These are phyloP conservation scores for Osmanthus fragrans DNA, from an alignment of 257 asterid species.

Conservation along the genomic window DNA sequence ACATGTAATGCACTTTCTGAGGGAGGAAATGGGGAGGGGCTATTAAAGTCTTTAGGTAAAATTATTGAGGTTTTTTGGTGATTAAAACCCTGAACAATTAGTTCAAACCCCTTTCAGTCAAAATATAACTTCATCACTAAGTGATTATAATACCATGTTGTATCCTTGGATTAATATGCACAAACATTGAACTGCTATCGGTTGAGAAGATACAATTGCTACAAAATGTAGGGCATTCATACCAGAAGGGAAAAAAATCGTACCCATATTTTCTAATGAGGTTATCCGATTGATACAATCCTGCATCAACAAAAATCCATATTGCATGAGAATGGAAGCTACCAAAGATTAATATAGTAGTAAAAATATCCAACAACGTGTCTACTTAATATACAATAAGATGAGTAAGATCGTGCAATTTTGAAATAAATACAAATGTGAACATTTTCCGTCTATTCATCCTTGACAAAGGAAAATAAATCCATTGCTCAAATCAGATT, in stretches of 20 bases:
- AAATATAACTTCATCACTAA: neutral
- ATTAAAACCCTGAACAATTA: neutral
- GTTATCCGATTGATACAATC: slow-evolving; percentile 87
- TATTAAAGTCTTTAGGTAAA: neutral
- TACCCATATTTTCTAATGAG: slow-evolving; percentile 88
- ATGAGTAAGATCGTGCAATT: neutral
- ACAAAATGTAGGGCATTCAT: neutral
- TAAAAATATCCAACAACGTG: neutral
- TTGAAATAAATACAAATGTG: neutral
- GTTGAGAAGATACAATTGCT: neutral
- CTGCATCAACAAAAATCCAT: slow-evolving; percentile 47
- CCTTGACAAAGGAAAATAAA: slow-evolving; percentile 10
- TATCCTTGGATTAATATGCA: neutral
- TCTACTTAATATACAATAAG: neutral
- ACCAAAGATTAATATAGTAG: neutral
- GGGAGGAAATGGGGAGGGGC: neutral
- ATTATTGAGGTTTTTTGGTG: neutral
- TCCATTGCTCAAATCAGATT: neutral
- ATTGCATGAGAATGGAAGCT: slow-evolving; percentile 18
- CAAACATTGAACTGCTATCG: neutral
- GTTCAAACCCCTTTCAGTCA: neutral
- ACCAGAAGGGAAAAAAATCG: slow-evolving; percentile 17
- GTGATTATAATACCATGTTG: neutral
- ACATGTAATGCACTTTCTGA: no score
- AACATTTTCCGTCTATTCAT: slow-evolving; percentile 12